A percentile compares a stretch with the other conserved stretches of the same genome.
Conservation (phyloP, 164 flowering plant genomes). For the Sextonia rubra region DNA sequence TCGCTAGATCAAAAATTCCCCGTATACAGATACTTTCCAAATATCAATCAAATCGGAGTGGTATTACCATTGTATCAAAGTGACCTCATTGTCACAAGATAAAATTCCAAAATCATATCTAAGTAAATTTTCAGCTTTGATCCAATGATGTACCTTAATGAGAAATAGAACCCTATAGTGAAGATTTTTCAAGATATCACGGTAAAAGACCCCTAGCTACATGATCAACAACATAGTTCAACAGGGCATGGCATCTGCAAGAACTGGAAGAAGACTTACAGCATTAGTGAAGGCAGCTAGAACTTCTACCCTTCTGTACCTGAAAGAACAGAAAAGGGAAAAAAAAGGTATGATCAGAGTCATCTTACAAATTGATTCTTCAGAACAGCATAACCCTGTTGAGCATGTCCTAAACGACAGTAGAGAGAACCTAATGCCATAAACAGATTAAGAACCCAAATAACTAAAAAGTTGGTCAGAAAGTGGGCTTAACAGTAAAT, state of each 20-base stretch:
- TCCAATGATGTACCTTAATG: no score
- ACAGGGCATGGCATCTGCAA: neutral
- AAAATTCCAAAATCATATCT: no score
- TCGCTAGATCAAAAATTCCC: neutral
- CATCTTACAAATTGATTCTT: neutral
- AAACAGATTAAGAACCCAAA: neutral
- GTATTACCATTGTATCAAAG: no score
- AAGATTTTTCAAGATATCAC: no score
- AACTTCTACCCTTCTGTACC: conserved; percentile 96
- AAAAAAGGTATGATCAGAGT: neutral
- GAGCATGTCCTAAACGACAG: neutral
- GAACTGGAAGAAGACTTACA: conserved; percentile 50
- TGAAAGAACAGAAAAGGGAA: conserved; percentile 27
- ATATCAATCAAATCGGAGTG: neutral
- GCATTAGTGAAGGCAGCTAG: conserved; percentile 96
- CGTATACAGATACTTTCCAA: neutral
- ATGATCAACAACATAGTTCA: no score
- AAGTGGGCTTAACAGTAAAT: neutral
- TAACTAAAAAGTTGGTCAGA: neutral
- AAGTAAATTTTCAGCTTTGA: no score
- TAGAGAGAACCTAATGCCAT: neutral
- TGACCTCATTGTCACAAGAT: no score
- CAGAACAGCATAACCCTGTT: neutral
- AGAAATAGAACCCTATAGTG: no score
- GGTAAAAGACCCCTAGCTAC: no score